Evolutionary conservation across 768 basidiomycete genomes (phyloP).

Genomic region (Suillus weaverae): DNA sequence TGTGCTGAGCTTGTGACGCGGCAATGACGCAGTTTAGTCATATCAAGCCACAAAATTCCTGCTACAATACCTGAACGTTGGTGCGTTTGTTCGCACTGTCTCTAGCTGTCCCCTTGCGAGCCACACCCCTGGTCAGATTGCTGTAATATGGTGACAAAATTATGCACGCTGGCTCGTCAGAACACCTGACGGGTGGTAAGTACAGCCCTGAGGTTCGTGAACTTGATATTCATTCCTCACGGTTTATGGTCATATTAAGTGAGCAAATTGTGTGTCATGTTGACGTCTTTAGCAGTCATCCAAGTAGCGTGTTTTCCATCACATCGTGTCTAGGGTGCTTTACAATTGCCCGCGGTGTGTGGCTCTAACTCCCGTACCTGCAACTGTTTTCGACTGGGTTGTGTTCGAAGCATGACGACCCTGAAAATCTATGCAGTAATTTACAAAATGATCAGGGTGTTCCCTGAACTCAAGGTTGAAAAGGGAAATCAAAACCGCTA

Average conservation of each 20-base stretch:
- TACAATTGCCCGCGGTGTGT: slow-evolving; percentile 1
- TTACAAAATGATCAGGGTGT: background rate
- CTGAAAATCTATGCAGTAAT: slow-evolving; percentile 1
- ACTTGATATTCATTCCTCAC: background rate
- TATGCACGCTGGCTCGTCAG: background rate
- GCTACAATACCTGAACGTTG: background rate
- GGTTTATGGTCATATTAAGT: slow-evolving; percentile 2
- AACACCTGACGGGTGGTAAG: background rate
- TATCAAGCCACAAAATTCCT: background rate
- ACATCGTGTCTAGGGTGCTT: slow-evolving; percentile 5
- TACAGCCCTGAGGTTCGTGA: slow-evolving; percentile 4
- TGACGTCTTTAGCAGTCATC: slow-evolving; percentile 1
- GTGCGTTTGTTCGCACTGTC: background rate
- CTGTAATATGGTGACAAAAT: background rate
- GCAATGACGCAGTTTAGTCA: background rate
- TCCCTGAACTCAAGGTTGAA: slow-evolving; percentile 3
- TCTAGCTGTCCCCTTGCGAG: background rate
- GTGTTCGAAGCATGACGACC: slow-evolving; percentile 2
- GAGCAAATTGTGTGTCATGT: slow-evolving; percentile 1
- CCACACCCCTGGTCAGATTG: background rate
- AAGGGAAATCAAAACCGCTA: background rate
- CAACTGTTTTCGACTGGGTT: background rate
- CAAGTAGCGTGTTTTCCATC: slow-evolving; percentile 5
- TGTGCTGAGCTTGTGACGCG: slow-evolving; percentile 14
- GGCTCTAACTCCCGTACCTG: slow-evolving; percentile 3